Conservation (phyloP, 257 asterid genomes). For the Solanum infundibuliforme region DNA sequence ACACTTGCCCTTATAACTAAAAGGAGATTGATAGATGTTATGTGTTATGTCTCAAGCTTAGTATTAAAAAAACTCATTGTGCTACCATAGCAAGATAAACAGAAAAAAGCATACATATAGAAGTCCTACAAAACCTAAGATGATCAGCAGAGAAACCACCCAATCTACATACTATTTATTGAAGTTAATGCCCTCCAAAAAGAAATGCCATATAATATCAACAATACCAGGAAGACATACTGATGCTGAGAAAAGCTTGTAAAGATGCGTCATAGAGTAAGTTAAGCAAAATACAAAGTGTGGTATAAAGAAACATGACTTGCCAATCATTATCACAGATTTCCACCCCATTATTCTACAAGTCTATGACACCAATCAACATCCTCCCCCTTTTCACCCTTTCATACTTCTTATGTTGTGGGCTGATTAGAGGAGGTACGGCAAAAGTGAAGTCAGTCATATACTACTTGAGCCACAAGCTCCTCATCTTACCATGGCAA, state of each 20-base stretch:
- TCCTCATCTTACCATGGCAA: neutral
- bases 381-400: neutral
- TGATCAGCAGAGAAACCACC: neutral
- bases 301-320: neutral
- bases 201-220: neutral
- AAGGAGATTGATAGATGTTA: neutral
- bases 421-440: neutral
- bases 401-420: neutral
- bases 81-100: neutral
- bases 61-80: neutral
- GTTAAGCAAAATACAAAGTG: neutral
- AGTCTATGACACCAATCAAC: neutral
- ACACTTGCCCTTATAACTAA: constrained; percentile 31
- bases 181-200: neutral
- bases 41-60: neutral
- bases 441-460: neutral
- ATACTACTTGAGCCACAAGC: neutral
- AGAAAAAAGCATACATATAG: neutral
- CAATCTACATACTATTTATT: neutral
- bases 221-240: neutral
- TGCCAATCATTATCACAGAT: neutral
- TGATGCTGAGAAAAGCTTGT: neutral
- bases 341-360: neutral
- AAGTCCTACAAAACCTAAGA: neutral
- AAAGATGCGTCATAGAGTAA: neutral